Evolutionary conservation across 2,329 filamentous ascomycete species (phyloP), one percentile per base, ranked within the genome.

Genomic region (Sarocladium brachiariae): DNA sequence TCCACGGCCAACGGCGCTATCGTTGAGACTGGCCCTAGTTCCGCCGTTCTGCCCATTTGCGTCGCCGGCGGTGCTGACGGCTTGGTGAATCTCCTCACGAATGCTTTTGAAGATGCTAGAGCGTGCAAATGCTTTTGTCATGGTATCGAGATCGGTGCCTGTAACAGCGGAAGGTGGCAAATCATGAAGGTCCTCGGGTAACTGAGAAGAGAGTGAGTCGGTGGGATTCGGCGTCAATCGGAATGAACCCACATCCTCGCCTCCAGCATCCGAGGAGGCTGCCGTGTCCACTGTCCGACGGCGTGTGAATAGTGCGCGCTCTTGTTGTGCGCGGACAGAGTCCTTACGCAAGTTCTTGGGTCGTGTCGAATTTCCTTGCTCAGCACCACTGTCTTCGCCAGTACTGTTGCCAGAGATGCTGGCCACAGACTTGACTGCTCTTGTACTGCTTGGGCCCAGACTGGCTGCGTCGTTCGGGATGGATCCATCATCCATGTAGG

Each of bases 391-490:
- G 23, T 84, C 84, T 27, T 86, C 85, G 21, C 83, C 86, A 3
- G 84, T 76, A 64, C 87, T 95, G 30, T 76, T 78, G 30, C 85
- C 88, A 51, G 88, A 91, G 31, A 87, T 76, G 65, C 91, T 96
- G 1, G 88, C 84, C 55, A 96, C 86, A 1, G 91, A 96, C 69
- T 96, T 96, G 56, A 96, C 84, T 7, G 88, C 89, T 53, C 86
- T 81, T 9, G 89, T 87, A 63, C 90, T 96, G 70, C 89, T 96
- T 18, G 89, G 87, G 2, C 88, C 85, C 18, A 89, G 83, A 55
- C 82, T 86, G 2, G 79, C 72, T 2, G 76, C 79, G 55, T 87
- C 84, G 7, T 71, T 61, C 5, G 68, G 63, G 33, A 75, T 53
- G 9, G 71, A 66, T 13, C 78, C 79, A 51, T 84, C 80, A 30